Conservation (phyloP, 805 yeast species). For the Wickerhamiella cacticola region DNA sequence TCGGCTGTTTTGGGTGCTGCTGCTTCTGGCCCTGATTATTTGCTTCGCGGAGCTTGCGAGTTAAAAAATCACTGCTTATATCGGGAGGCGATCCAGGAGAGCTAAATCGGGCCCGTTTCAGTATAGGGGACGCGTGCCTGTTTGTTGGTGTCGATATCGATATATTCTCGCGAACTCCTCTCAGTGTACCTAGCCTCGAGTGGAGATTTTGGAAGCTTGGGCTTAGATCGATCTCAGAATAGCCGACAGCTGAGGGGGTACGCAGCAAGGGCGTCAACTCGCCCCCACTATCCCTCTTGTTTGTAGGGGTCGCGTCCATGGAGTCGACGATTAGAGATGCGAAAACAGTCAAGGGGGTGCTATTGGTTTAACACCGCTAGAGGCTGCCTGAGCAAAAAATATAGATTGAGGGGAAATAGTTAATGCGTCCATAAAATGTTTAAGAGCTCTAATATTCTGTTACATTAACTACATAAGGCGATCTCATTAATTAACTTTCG, state of each 20-base stretch:
- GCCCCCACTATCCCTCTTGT: neutral
- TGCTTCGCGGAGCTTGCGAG: neutral
- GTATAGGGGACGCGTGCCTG: neutral
- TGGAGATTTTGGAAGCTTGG: neutral
- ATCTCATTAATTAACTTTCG: neutral
- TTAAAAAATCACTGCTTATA: neutral
- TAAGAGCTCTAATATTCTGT: too few relatives aligned
- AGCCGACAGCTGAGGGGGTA: neutral
- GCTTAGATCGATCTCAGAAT: neutral
- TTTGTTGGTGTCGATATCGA: neutral
- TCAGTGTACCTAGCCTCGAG: neutral
- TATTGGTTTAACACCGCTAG: neutral
- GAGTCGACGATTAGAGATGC: too few relatives aligned
- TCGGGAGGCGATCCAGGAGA: neutral
- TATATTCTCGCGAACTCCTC: neutral
- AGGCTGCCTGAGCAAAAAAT: too few relatives aligned
- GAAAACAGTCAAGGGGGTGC: neutral
- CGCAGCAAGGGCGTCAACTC: neutral
- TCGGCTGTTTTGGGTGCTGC: neutral
- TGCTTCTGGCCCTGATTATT: neutral
- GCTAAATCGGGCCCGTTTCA: neutral
- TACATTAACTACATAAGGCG: neutral
- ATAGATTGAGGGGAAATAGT: neutral
- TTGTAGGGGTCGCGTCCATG: conserved; percentile 1
- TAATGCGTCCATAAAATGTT: too few relatives aligned